phyloP scores from a whole-genome alignment of 78 protist species.

The Isochrysis galbana region DNA sequence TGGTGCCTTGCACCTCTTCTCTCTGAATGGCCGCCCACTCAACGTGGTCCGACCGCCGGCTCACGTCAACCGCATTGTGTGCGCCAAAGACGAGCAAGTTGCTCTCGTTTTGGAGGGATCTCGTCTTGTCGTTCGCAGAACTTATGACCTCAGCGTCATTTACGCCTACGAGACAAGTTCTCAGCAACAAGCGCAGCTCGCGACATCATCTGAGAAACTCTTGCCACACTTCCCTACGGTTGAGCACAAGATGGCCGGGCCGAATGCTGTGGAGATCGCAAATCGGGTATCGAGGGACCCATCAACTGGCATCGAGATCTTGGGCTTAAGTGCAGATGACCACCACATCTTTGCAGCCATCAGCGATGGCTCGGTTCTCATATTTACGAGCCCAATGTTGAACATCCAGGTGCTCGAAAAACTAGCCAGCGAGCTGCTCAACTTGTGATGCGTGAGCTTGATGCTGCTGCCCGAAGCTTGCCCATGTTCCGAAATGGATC shows the following conservation, averaged over 20 bases:
- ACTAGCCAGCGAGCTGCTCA: neutral
- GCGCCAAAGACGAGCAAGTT: neutral
- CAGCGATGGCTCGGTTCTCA: neutral
- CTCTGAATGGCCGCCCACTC: neutral
- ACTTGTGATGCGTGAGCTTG: too few relatives aligned
- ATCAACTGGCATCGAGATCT: neutral
- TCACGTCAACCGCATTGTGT: neutral
- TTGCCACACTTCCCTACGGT: too few relatives aligned
- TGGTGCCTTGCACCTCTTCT: neutral
- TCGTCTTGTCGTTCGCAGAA: neutral
- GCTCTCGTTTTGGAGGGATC: neutral
- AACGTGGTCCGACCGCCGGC: neutral
- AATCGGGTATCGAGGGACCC: too few relatives aligned
- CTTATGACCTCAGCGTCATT: neutral
- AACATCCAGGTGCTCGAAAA: neutral
- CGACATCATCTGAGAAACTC: too few relatives aligned
- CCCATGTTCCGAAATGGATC: too few relatives aligned
- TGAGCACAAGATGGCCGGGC: too few relatives aligned
- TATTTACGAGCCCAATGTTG: neutral
- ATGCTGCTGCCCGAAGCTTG: too few relatives aligned
- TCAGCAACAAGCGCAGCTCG: too few relatives aligned
- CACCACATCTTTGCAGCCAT: neutral
- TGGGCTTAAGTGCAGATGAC: neutral
- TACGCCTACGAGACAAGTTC: neutral
- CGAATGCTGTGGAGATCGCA: too few relatives aligned